Evolutionary conservation across 2,329 filamentous ascomycete genomes (phyloP).

Genomic region (Apiospora malaysiana): DNA sequence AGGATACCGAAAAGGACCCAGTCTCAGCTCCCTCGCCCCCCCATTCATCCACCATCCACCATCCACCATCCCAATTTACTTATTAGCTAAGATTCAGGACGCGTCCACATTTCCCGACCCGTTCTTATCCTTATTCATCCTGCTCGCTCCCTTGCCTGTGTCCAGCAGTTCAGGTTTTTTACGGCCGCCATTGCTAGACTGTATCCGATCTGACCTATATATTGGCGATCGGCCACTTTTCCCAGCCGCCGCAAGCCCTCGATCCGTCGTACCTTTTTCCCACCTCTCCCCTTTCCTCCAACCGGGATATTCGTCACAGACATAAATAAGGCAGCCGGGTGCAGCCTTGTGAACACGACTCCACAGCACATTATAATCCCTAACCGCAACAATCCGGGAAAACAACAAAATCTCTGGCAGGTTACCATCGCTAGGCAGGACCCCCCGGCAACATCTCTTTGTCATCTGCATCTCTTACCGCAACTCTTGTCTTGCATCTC

Average conservation of each 20-base stretch:
- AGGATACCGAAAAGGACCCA: background rate
- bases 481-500: constrained; percentile 17
- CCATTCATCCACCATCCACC: background rate
- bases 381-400: constrained; percentile 11
- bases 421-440: constrained; percentile 6
- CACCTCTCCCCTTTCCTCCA: background rate
- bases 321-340: constrained; percentile 21
- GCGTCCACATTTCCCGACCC: constrained; percentile 16
- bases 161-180: background rate
- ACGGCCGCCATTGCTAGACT: background rate
- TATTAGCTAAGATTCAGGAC: constrained; percentile 19
- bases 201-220: constrained; percentile 16
- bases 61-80: constrained; percentile 7
- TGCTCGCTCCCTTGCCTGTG: constrained; percentile 2
- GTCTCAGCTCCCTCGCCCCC: background rate
- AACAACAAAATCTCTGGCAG: constrained; percentile 5
- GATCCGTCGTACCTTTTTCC: background rate
- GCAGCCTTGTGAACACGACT: constrained; percentile 19
- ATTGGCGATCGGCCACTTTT: constrained; percentile 15
- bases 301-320: background rate
- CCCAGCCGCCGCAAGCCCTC: constrained; percentile 16
- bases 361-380: background rate
- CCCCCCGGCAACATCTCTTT: constrained; percentile 2
- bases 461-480: constrained; percentile 15
- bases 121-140: constrained; percentile 18